Base-by-base conservation (phyloP, 495 filamentous ascomycete genomes). In the Cercophora newfieldiana region DNA sequence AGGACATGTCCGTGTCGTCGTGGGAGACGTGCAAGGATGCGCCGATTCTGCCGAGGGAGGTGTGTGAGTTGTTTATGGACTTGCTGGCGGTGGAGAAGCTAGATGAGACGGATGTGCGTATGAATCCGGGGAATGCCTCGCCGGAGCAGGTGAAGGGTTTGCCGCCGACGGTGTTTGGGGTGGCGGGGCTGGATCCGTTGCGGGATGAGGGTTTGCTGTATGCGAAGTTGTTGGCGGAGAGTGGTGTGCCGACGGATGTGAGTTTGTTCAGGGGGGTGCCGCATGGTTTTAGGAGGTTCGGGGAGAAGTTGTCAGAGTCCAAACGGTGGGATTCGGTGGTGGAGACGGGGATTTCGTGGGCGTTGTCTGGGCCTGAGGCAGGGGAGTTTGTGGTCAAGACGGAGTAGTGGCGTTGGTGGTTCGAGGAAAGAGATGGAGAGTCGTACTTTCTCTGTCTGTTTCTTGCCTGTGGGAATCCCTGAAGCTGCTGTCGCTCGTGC, bases 171-270 rank as follows among this genome's bases (percentile, higher is more conserved):
- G 72, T 72, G 4, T 77, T 83, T 12, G 59, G 26, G 0, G 47
- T 61, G 3, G 59, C 59, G 21, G 59, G 59, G 47, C 22, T 24
- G 68, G 76, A 79, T 71, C 77, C 77, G 1, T 66, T 85, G 55
- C 68, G 81, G 30, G 81, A 83, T 62, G 79, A 83, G 72, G 81
- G 78, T 10, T 54, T 85, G 31, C 68, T 82, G 47, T 82, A 69
- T 67, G 78, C 72, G 21, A 76, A 78, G 73, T 63, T 79, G 61
- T 68, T 83, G 3, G 72, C 68, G 56, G 79, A 81, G 62, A 76
- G 78, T 61, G 77, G 80, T 77, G 76, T 83, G 7, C 72, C 81
- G 5, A 82, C 79, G 0, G 60, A 80, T 64, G 71, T 80, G 1
- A 67, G 76, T 64, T 64, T 83, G 30, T 82, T 82, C 70, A 70